phyloP scores from a whole-genome alignment of 371 early-diverging fungal genomes.

The Mucor mucedo region DNA sequence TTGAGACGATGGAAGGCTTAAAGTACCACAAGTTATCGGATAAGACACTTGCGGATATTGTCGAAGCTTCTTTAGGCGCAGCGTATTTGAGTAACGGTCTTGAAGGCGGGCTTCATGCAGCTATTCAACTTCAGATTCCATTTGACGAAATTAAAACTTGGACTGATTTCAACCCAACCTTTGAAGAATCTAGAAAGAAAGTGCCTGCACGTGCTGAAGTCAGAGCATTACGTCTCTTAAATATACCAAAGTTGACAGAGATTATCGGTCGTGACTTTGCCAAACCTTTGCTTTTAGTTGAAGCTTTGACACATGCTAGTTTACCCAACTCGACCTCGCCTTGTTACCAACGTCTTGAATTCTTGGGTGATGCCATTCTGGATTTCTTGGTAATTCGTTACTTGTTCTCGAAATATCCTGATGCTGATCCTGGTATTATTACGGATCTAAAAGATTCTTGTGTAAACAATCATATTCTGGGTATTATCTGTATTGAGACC shows the following conservation, averaged over 20 bases:
- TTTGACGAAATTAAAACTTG: constrained; percentile 61
- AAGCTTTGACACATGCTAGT: constrained; percentile 90
- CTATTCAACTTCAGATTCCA: constrained; percentile 61
- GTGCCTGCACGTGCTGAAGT: constrained; percentile 39
- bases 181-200: constrained; percentile 31
- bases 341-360: constrained; percentile 94
- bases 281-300: constrained; percentile 64
- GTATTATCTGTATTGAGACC: constrained; percentile 67
- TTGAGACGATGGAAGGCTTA: constrained; percentile 38
- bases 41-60: constrained; percentile 88
- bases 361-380: constrained; percentile 92
- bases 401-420: constrained; percentile 65
- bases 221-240: constrained; percentile 30
- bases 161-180: constrained; percentile 52
- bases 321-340: constrained; percentile 57
- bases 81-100: constrained; percentile 67
- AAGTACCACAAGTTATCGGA: constrained; percentile 64
- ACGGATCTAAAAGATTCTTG: constrained; percentile 82
- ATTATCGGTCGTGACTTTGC: constrained; percentile 76
- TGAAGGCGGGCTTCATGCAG: constrained; percentile 65
- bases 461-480: constrained; percentile 88
- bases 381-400: constrained; percentile 81
- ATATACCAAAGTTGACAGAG: constrained; percentile 48
- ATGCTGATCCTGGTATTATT: constrained; percentile 70
- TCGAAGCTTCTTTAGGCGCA: constrained; percentile 91